phyloP scores from a whole-genome alignment of 73 alveolate species.

The Paraurostyla sp. region DNA sequence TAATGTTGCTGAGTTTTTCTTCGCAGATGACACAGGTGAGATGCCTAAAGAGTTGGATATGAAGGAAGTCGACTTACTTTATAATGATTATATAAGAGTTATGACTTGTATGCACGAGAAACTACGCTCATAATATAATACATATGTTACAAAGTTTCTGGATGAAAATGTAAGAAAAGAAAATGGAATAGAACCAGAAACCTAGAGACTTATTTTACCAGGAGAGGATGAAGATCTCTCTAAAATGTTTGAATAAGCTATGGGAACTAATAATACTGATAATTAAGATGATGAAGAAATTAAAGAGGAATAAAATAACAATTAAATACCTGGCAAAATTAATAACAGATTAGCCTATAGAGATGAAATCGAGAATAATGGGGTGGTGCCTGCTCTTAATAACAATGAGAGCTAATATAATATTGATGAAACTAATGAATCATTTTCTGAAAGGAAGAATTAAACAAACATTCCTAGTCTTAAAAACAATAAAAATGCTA shows the following conservation, averaged over 20 bases:
- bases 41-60: conserved; percentile 48
- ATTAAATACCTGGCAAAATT: background rate
- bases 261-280: background rate
- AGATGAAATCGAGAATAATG: background rate
- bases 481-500: conserved; percentile 53
- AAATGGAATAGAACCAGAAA: conserved; percentile 21
- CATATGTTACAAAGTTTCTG: conserved; percentile 24
- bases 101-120: conserved; percentile 65
- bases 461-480: conserved; percentile 29
- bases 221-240: conserved; percentile 59
- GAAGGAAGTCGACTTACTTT: conserved; percentile 55
- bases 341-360: background rate
- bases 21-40: conserved; percentile 54
- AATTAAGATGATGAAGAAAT: conserved; percentile 21
- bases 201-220: conserved; percentile 39
- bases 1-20: conserved; percentile 67
- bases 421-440: conserved; percentile 54
- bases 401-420: conserved; percentile 43
- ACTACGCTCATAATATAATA: conserved; percentile 22
- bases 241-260: conserved; percentile 26
- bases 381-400: background rate
- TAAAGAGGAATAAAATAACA: conserved; percentile 32
- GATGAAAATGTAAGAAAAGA: conserved; percentile 51
- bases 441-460: conserved; percentile 42
- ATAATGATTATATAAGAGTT: conserved; percentile 66